phyloP scores from a whole-genome alignment of 2,329 filamentous ascomycete genomes.

The Colletotrichum musae region DNA sequence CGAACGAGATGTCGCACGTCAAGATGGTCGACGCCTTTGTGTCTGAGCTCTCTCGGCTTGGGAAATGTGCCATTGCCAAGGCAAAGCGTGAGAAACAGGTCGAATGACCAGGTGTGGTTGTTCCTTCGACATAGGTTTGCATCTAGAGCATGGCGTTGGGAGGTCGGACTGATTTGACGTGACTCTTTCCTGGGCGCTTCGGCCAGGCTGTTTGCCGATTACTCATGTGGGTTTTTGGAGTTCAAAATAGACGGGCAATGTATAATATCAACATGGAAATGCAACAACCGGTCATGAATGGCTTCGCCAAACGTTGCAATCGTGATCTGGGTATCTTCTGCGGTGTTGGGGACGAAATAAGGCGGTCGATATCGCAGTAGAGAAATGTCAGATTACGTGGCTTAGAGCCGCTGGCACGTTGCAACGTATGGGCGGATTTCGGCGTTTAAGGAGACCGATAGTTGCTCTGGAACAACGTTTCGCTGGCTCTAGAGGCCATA shows the following conservation, averaged over 20 bases:
- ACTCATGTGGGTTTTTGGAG: background rate
- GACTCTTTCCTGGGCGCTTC: background rate
- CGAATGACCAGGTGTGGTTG: background rate
- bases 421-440: too few species aligned
- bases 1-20: slow-evolving; percentile 56
- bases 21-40: slow-evolving; percentile 60
- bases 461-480: too few species aligned
- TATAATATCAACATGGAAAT: background rate
- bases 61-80: slow-evolving; percentile 55
- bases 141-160: background rate
- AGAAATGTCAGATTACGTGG: too few species aligned
- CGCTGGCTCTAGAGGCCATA: too few species aligned
- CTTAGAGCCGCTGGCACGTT: too few species aligned
- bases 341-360: background rate
- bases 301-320: too few species aligned
- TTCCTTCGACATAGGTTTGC: background rate
- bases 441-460: too few species aligned
- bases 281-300: too few species aligned
- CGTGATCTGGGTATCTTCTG: too few species aligned
- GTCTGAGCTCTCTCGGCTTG: slow-evolving; percentile 59
- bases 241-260: slow-evolving; percentile 1
- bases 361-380: background rate
- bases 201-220: background rate
- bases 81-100: slow-evolving; percentile 8
- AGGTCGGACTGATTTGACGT: background rate